phyloP scores from a whole-genome alignment of 345 rosid species.

The Angophora floribunda region DNA sequence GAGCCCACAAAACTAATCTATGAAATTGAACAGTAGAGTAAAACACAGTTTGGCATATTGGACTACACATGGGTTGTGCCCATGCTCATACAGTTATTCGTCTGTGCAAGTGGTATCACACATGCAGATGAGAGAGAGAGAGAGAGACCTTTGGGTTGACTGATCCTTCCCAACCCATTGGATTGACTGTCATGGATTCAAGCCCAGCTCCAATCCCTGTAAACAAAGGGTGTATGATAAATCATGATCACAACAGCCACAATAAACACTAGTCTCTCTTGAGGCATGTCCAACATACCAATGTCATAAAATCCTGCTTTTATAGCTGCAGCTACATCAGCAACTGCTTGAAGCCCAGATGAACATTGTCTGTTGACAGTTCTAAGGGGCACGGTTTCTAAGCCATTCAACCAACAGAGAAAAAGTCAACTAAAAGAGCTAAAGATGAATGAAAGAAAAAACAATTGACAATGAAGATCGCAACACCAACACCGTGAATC shows the following conservation, averaged over 20 bases:
- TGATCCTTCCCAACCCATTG: constrained; percentile 83
- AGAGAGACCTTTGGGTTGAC: constrained; percentile 59
- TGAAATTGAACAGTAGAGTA: not conserved
- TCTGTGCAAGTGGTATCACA: not conserved
- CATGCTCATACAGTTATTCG: not conserved
- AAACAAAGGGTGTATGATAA: not conserved
- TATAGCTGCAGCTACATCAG: constrained; percentile 93
- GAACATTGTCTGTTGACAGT: constrained; percentile 95
- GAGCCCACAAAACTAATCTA: not conserved
- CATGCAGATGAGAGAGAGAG: not conserved
- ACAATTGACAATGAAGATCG: not conserved
- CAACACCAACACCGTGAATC: not conserved
- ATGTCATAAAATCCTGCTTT: constrained; percentile 95
- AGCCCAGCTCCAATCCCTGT: constrained; percentile 97
- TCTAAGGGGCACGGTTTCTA: constrained; percentile 84
- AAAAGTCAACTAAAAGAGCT: not conserved
- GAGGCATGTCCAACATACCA: constrained; percentile 27
- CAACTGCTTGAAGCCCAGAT: constrained; percentile 99
- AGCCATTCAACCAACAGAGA: not conserved
- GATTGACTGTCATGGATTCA: constrained; percentile 81
- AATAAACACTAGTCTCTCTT: not conserved
- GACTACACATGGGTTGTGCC: not conserved
- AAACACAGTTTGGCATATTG: not conserved
- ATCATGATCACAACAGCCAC: not conserved
- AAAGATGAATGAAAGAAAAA: not conserved